Evolutionary conservation across 305 asterid genomes (phyloP).

Genomic region (Striga hermonthica): DNA sequence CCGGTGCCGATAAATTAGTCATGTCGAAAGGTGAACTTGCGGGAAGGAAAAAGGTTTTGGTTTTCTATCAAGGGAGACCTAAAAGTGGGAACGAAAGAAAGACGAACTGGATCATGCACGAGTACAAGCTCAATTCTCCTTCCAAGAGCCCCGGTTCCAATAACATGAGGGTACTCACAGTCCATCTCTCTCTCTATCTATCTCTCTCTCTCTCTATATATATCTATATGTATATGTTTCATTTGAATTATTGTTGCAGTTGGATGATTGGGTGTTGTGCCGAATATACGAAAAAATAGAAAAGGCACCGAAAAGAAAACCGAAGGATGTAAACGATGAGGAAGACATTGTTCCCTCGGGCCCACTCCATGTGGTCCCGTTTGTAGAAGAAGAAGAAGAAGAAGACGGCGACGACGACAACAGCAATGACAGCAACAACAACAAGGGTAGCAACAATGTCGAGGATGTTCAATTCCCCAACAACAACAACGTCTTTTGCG

Average conservation of each 20-base stretch:
- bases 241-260: neutral
- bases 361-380: no score
- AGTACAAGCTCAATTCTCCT: constrained; percentile 19
- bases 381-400: no score
- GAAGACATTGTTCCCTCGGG: neutral
- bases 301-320: neutral
- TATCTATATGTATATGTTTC: neutral
- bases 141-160: neutral
- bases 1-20: constrained; percentile 19
- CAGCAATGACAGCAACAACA: neutral
- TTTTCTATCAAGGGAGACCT: constrained; percentile 13
- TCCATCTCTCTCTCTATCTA: no score
- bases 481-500: no score
- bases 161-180: constrained; percentile 20
- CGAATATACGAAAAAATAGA: neutral
- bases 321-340: neutral
- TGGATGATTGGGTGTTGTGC: constrained; percentile 7
- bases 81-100: neutral
- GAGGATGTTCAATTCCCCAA: neutral
- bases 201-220: neutral
- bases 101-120: constrained; percentile 32
- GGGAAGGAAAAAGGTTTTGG: constrained; percentile 22
- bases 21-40: neutral
- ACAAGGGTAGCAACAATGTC: neutral
- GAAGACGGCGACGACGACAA: neutral